A percentile compares a stretch with the other conserved stretches of the same genome.
Evolutionary conservation across 1,284 basidiomycete genomes (phyloP).

Genomic region (Trametes versicolor): DNA sequence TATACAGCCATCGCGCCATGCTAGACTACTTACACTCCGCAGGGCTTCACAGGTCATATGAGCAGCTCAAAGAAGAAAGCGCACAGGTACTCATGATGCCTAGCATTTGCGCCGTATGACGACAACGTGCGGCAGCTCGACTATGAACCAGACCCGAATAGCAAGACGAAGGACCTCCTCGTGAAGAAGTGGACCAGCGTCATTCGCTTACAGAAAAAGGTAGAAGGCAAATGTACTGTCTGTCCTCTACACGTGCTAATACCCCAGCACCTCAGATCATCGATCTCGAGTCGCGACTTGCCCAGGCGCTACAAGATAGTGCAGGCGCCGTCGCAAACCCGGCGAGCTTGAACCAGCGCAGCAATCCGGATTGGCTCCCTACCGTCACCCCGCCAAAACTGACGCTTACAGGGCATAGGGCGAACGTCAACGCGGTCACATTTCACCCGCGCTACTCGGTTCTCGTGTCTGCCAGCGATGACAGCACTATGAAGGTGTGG

Average conservation of each 20-base stretch:
- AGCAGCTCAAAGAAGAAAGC: conserved; percentile 64
- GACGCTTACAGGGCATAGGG: conserved; percentile 70
- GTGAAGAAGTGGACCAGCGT: conserved; percentile 86
- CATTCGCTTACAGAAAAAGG: conserved; percentile 82
- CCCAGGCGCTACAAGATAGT: conserved; percentile 69
- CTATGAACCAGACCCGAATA: conserved; percentile 67
- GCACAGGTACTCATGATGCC: conserved; percentile 21
- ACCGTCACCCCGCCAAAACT: conserved; percentile 63
- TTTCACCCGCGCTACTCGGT: conserved; percentile 79
- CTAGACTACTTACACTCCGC: conserved; percentile 79
- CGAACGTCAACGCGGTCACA: conserved; percentile 66
- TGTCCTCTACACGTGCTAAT: conserved; percentile 1
- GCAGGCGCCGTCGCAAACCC: conserved; percentile 56
- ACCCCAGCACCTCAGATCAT: conserved; percentile 58
- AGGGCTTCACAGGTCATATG: conserved; percentile 66
- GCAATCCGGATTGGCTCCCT: conserved; percentile 70
- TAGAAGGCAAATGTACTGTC: conserved; percentile 43
- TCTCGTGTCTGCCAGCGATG: conserved; percentile 73
- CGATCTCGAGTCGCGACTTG: conserved; percentile 73
- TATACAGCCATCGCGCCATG: conserved; percentile 76
- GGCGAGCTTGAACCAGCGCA: conserved; percentile 51
- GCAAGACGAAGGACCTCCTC: conserved; percentile 69
- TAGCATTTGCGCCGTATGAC: not conserved
- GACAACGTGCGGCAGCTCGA: conserved; percentile 42
- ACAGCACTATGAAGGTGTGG: conserved; percentile 79